A percentile compares a stretch with the other conserved stretches of the same genome.
Conservation (phyloP, 2,329 filamentous ascomycete genomes). For the Curvularia sp. region DNA sequence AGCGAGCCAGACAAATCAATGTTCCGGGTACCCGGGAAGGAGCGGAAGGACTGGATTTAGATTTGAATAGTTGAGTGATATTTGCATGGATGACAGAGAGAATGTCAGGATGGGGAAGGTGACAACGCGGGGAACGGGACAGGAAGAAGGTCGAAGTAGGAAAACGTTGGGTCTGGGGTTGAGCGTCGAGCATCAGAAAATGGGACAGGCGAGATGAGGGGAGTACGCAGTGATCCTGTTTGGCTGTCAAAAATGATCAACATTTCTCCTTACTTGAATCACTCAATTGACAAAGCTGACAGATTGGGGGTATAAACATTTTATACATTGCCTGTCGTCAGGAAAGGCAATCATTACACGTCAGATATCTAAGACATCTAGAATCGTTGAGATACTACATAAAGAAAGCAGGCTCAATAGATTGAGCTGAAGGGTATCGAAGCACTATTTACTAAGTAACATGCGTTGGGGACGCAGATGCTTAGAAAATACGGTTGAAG, state of each 20-base stretch:
- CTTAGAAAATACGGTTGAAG: constrained; percentile 38
- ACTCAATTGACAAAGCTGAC: constrained; percentile 6
- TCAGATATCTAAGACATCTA: not conserved
- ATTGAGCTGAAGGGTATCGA: constrained; percentile 2
- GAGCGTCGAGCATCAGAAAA: not conserved
- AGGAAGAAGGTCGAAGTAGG: too few species aligned
- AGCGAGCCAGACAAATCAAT: not conserved
- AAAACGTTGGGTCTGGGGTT: not conserved
- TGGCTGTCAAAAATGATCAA: not conserved
- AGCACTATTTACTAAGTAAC: not conserved
- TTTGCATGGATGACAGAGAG: not conserved
- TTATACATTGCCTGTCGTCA: constrained; percentile 1
- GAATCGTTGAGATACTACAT: constrained; percentile 3
- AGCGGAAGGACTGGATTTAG: not conserved
- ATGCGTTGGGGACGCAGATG: not conserved
- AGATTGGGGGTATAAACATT: constrained; percentile 8
- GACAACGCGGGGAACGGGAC: not conserved
- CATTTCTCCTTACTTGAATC: too few species aligned
- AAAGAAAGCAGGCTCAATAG: not conserved
- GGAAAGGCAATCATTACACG: constrained; percentile 6
- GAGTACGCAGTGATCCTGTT: not conserved
- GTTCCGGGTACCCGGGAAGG: not conserved
- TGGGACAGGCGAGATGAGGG: not conserved
- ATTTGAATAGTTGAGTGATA: not conserved
- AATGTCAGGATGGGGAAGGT: not conserved